A percentile compares a stretch with the other conserved stretches of the same genome.
These are phyloP conservation scores for Neurospora sp. DNA, from an alignment of 2,329 filamentous ascomycete genomes.

Conservation along the genomic window DNA sequence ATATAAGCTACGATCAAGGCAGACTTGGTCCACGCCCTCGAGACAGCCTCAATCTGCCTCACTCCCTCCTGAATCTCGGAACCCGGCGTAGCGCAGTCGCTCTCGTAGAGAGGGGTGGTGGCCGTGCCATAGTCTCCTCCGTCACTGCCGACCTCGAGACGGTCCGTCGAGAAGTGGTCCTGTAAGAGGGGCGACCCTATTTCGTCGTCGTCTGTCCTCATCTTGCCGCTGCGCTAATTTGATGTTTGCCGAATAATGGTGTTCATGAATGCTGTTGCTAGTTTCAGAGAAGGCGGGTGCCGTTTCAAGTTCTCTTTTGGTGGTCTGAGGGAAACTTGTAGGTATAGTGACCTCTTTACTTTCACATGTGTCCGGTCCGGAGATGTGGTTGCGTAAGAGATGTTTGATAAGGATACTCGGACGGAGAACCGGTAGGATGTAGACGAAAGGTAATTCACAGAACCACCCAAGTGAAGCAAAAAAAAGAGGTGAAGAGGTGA, in stretches of 20 bases:
- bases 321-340: background rate
- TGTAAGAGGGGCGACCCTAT: slow-evolving; percentile 2
- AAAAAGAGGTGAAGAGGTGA: background rate
- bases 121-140: background rate
- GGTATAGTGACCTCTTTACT: background rate
- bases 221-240: background rate
- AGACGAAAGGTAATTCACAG: background rate
- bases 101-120: background rate
- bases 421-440: background rate
- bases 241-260: background rate
- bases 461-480: background rate
- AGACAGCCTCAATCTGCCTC: slow-evolving; percentile 23
- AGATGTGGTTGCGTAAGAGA: background rate
- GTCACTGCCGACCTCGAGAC: background rate
- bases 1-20: slow-evolving; percentile 22
- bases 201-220: slow-evolving; percentile 4
- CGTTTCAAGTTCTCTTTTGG: background rate
- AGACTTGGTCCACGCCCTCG: slow-evolving; percentile 23
- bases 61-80: slow-evolving; percentile 23
- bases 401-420: background rate
- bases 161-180: slow-evolving; percentile 2
- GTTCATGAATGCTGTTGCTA: background rate
- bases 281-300: background rate
- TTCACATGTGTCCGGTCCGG: background rate
- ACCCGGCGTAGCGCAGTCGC: slow-evolving; percentile 1